phyloP scores from a whole-genome alignment of 208 protist genomes.

The Sergeia podlipaevii region DNA sequence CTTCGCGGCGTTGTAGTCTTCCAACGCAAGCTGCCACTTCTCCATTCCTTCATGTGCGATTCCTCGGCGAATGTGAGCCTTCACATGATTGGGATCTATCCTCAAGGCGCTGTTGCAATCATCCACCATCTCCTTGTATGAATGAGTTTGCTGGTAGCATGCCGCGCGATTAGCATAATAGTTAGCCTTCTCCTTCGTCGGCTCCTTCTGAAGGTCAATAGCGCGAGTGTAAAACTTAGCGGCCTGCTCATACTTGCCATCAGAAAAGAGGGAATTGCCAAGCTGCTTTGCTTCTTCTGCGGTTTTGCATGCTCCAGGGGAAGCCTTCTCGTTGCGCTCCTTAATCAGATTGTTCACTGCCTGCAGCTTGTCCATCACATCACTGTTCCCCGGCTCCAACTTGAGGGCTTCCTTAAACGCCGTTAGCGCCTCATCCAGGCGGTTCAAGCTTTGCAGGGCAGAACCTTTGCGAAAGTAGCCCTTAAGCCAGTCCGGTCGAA shows the following conservation, averaged over 20 bases:
- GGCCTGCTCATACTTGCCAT: constrained; percentile 88
- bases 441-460: constrained; percentile 63
- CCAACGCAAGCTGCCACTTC: constrained; percentile 87
- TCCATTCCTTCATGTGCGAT: constrained; percentile 91
- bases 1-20: constrained; percentile 81
- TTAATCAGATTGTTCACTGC: constrained; percentile 59
- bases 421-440: constrained; percentile 79
- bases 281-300: constrained; percentile 82
- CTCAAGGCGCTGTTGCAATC: constrained; percentile 81
- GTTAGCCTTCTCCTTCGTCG: constrained; percentile 71
- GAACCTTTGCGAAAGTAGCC: constrained; percentile 88
- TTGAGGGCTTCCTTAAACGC: constrained; percentile 78
- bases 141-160: constrained; percentile 89
- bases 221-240: constrained; percentile 87
- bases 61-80: constrained; percentile 88
- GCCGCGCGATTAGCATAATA: constrained; percentile 90
- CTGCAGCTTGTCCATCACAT: constrained; percentile 74
- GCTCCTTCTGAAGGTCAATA: constrained; percentile 72
- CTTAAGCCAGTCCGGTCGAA: constrained; percentile 88
- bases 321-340: constrained; percentile 83
- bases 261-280: constrained; percentile 87
- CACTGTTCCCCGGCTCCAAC: constrained; percentile 67
- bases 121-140: constrained; percentile 77
- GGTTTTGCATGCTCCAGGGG: constrained; percentile 67
- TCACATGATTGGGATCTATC: constrained; percentile 79